Evolutionary conservation across 495 filamentous ascomycete genomes (phyloP), one percentile per base, ranked within the genome.

Genomic region (Tuber aestivum): DNA sequence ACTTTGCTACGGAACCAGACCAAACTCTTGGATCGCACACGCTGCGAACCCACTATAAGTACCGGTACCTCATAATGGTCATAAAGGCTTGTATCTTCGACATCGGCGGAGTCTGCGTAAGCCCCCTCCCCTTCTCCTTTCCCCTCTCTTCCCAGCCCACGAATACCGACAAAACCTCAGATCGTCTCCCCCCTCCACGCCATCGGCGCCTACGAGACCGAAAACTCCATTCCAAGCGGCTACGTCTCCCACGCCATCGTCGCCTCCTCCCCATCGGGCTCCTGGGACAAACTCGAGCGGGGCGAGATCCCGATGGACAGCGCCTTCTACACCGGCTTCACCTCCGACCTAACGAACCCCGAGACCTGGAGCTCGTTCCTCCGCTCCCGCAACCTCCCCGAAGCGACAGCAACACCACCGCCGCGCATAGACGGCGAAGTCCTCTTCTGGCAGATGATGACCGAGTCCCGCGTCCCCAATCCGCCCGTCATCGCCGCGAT

Each of bases 391-490:
- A 38, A 44, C 16, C 48, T 79, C 45, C 71, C 70, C 73, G 1
- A 9, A 21, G 2, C 5, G 9, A 23, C 42, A 2, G 38, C 69
- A 38, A 42, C 73, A 48, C 56, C 71, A 70, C 76, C 50, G n/a
- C 95, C 94, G 0, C 81, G 86, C 3, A 86, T 99, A 45, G 92
- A 97, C 82, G 93, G 89, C 8, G 90, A 94, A 81, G 88, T 84
- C 82, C 86, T 99, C 16, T 97, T 98, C 87, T 92, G 91, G 89
- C 89, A 90, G 75, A 98, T 99, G 95, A 97, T 99, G 94, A 84
- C 86, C 12, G 83, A 87, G 45, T 90, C 92, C 0, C 86, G 90
- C 1, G 84, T 85, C 0, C 90, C 92, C 10, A 95, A 99, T 83
- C 93, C 92, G 42, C 91, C 90, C 85, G 94, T 99, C 90, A 92